Conservation (phyloP, 768 basidiomycete genomes). For the Mycena rosella region DNA sequence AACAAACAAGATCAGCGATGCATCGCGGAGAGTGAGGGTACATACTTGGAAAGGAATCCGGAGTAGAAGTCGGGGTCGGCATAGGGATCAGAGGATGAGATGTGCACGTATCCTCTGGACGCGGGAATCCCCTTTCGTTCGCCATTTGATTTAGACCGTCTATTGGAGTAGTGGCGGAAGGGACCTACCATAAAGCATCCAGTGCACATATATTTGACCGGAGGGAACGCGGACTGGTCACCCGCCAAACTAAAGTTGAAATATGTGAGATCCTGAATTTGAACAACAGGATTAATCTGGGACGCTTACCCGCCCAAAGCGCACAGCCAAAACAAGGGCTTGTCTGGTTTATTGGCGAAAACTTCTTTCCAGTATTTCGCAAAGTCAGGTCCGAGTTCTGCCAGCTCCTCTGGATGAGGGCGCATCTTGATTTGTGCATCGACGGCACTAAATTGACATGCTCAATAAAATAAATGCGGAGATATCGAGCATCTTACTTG, state of each 20-base stretch:
- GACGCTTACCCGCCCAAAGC: too few relatives aligned
- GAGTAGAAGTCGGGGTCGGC: neutral
- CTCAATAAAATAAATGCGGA: too few relatives aligned
- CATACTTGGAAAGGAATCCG: neutral
- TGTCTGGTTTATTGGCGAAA: slow-evolving; percentile 49
- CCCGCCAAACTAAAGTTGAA: too few relatives aligned
- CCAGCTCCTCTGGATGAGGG: slow-evolving; percentile 37
- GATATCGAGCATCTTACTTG: slow-evolving; percentile 47
- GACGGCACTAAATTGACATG: slow-evolving; percentile 11
- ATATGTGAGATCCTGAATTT: too few relatives aligned
- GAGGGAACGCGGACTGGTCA: too few relatives aligned
- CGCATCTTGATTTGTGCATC: slow-evolving; percentile 43
- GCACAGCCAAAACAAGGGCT: slow-evolving; percentile 46
- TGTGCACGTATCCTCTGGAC: neutral
- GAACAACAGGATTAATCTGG: neutral
- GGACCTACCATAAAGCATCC: too few relatives aligned
- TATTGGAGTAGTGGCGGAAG: neutral
- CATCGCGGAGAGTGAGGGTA: neutral
- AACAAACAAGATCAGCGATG: too few relatives aligned
- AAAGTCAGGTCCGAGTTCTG: slow-evolving; percentile 38
- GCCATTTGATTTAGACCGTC: too few relatives aligned
- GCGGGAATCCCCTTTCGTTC: too few relatives aligned
- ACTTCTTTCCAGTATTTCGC: slow-evolving; percentile 38
- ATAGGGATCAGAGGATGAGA: neutral
- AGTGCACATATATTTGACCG: too few relatives aligned